Evolutionary conservation across 1,139 yeast species (phyloP).

Genomic region (Scheffersomyces illinoinensis): DNA sequence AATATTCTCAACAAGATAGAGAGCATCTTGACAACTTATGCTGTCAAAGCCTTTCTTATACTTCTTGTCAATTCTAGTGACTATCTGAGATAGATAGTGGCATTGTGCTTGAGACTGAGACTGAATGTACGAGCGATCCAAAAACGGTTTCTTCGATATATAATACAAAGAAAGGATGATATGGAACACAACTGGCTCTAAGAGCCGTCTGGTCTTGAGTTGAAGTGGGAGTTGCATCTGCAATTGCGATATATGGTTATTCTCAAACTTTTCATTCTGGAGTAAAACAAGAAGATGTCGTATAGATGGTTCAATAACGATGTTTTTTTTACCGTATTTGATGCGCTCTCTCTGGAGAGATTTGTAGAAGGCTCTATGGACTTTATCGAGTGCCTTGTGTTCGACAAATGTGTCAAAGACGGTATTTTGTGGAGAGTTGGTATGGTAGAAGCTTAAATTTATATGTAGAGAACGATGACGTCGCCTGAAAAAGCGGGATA

Average conservation of each 20-base stretch:
- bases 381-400: constrained; percentile 20
- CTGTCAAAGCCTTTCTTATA: neutral
- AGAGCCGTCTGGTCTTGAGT: constrained; percentile 4
- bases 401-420: constrained; percentile 1
- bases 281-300: constrained; percentile 28
- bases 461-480: neutral
- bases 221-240: neutral
- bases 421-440: neutral
- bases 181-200: constrained; percentile 17
- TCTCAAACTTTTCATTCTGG: constrained; percentile 10
- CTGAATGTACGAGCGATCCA: neutral
- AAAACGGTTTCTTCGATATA: neutral
- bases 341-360: constrained; percentile 18
- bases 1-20: neutral
- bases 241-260: neutral
- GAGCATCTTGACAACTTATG: neutral
- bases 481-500: neutral
- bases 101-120: neutral
- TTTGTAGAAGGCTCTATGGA: constrained; percentile 25
- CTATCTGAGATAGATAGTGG: neutral
- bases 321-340: constrained; percentile 15
- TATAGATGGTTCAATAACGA: constrained; percentile 24
- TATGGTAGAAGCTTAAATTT: neutral
- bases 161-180: constrained; percentile 7
- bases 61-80: neutral